Evolutionary conservation across 352 stramenopile genomes (phyloP), one percentile per base, ranked within the genome.

Genomic region (Ochromonadaceae sp.): DNA sequence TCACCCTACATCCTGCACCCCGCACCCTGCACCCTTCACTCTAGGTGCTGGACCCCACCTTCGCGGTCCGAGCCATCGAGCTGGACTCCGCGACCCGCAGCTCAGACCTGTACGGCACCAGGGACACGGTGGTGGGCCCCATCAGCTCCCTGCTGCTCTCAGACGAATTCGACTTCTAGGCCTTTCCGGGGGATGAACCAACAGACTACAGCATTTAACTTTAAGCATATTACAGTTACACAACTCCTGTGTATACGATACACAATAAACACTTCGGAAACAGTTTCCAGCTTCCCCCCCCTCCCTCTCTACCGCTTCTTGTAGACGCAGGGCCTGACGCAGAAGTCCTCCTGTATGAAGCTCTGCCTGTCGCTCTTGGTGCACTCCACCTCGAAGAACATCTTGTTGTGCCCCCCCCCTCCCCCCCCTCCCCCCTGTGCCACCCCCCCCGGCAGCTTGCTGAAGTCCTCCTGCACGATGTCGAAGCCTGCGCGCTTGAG

Each of bases 361-460:
- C 73, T 72, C 46, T 67, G 71, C 40, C 76, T 78, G 0, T 72
- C 74, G 58, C 76, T 78, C 65, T 84, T 81, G 17, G 53, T 57
- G 67, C 81, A 83, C 53, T 86, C 78, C 59, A 87, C 72, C 32
- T 83, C 65, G 9, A 89, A 59, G 70, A 90, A 90, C 77, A 88
- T 87, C 68, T 84, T 87, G 61, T 88, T 90, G 20, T 60, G n/a
- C 25, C 9, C 2, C 25, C 15, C 44, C 3, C 7, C 7, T 28
- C 5, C 22, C 17, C 39, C 22, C 10, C 14, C 39, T 22, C 7
- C 32, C 30, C 36, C 35, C 35, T 31, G 35, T 68, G 26, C 49
- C 59, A 68, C 20, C 40, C 20, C 40, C 20, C 40, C 20, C 40
- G 20, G 40, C 20, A 46, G 40, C 40, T 20, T 20, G 20, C 20